Conservation (phyloP, 768 basidiomycete species). For the Podaxis mareebaensis region DNA sequence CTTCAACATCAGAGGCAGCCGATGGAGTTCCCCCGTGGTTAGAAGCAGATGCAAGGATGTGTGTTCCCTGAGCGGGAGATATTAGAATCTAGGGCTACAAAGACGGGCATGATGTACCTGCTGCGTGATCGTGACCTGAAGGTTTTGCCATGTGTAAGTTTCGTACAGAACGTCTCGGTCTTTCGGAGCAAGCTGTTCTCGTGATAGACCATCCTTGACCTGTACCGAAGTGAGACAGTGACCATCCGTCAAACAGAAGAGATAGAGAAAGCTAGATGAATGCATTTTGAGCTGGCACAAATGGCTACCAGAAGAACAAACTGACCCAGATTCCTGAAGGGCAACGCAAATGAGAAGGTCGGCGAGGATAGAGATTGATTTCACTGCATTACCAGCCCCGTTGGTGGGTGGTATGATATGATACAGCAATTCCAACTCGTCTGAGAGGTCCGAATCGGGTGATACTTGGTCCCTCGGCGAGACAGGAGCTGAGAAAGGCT, state of each 20-base stretch:
- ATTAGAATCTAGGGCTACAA: background rate
- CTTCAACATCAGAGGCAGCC: constrained; percentile 6
- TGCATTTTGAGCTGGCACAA: constrained; percentile 10
- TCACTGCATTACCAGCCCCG: constrained; percentile 40
- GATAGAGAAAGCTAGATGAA: constrained; percentile 49
- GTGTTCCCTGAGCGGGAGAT: background rate
- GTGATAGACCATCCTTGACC: constrained; percentile 27
- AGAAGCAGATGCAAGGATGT: constrained; percentile 9
- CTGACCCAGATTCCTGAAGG: constrained; percentile 69
- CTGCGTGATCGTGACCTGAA: constrained; percentile 32
- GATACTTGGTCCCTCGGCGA: constrained; percentile 32
- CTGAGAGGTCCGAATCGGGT: constrained; percentile 27
- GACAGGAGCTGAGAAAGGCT: constrained; percentile 39
- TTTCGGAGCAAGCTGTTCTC: constrained; percentile 30
- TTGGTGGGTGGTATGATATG: constrained; percentile 50
- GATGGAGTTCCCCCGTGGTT: constrained; percentile 9
- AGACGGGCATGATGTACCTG: constrained; percentile 35
- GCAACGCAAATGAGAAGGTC: constrained; percentile 45
- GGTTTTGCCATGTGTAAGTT: constrained; percentile 44
- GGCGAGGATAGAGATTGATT: constrained; percentile 48
- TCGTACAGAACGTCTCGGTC: constrained; percentile 32
- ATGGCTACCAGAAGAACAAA: constrained; percentile 7
- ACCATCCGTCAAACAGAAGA: constrained; percentile 58
- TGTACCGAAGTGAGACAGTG: constrained; percentile 27
- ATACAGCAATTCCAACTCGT: constrained; percentile 34